Conservation (phyloP, 768 basidiomycete species). For the Auriscalpium orientale region DNA sequence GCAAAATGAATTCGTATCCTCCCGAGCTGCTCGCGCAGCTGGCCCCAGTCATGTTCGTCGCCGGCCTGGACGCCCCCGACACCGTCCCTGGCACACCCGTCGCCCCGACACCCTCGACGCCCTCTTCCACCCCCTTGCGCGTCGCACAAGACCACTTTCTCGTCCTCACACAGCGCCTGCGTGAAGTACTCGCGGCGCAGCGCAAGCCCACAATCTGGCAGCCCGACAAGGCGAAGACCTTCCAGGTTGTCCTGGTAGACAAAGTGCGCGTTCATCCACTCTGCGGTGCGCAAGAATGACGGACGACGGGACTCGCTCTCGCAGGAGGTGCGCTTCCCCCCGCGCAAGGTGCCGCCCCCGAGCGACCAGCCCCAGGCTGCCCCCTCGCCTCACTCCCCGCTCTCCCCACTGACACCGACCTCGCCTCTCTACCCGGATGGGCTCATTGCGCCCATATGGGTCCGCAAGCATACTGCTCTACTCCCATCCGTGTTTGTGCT, state of each 20-base stretch:
- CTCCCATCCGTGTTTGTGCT: conserved; percentile 91
- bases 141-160: conserved; percentile 53
- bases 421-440: conserved; percentile 95
- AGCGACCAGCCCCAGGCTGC: conserved; percentile 50
- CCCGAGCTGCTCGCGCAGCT: conserved; percentile 83
- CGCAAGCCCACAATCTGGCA: conserved; percentile 64
- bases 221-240: conserved; percentile 62
- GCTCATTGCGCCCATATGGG: conserved; percentile 95
- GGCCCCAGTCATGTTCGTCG: conserved; percentile 91
- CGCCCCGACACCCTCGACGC: conserved; percentile 16
- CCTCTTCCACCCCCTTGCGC: conserved; percentile 20
- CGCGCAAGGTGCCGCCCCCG: conserved; percentile 60
- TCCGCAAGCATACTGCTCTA: conserved; percentile 89
- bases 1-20: conserved; percentile 85
- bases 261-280: conserved; percentile 33
- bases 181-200: conserved; percentile 60
- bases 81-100: conserved; percentile 10
- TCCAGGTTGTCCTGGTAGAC: conserved; percentile 81
- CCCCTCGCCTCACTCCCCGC: conserved; percentile 62
- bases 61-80: conserved; percentile 56
- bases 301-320: background rate
- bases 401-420: conserved; percentile 84
- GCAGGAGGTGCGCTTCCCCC: conserved; percentile 75
- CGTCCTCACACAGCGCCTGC: conserved; percentile 50
- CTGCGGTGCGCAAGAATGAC: background rate